A percentile compares a stretch with the other conserved stretches of the same genome.
Evolutionary conservation across 1,284 basidiomycete genomes (phyloP).

Genomic region (Boletus subluridellus): DNA sequence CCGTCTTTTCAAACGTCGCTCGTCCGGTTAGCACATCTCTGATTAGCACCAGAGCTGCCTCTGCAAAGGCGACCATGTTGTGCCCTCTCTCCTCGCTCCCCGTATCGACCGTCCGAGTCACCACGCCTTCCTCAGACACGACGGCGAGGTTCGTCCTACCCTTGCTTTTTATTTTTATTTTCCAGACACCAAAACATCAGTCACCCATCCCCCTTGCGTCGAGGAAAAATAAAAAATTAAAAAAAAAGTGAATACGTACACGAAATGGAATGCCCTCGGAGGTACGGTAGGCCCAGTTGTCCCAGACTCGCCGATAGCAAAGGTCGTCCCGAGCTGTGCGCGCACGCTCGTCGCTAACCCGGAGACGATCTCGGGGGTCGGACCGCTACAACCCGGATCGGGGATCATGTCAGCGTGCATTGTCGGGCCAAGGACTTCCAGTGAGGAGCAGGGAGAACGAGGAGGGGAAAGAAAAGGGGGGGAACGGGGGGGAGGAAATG

Average conservation of each 20-base stretch:
- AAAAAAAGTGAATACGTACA: background rate
- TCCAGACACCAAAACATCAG: background rate
- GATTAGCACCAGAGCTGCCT: slow-evolving; percentile 20
- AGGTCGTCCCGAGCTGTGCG: background rate
- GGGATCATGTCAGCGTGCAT: background rate
- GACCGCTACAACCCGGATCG: background rate
- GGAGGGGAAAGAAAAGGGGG: no score
- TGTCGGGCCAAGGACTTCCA: background rate
- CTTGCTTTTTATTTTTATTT: background rate
- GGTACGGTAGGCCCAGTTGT: background rate
- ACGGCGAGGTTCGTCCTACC: background rate
- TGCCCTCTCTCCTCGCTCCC: slow-evolving; percentile 10
- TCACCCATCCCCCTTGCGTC: background rate
- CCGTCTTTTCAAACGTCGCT: background rate
- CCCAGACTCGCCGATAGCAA: background rate
- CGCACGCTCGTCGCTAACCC: background rate
- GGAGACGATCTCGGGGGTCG: background rate
- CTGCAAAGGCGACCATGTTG: slow-evolving; percentile 9
- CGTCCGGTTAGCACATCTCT: slow-evolving; percentile 17
- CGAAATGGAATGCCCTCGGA: background rate
- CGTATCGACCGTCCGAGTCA: slow-evolving; percentile 7
- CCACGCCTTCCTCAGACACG: background rate
- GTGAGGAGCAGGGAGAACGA: background rate
- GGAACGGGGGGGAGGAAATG: no score
- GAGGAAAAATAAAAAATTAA: no score